These are phyloP conservation scores for Dentipellis fragilis DNA, from an alignment of 768 basidiomycete species.

Conservation along the genomic window DNA sequence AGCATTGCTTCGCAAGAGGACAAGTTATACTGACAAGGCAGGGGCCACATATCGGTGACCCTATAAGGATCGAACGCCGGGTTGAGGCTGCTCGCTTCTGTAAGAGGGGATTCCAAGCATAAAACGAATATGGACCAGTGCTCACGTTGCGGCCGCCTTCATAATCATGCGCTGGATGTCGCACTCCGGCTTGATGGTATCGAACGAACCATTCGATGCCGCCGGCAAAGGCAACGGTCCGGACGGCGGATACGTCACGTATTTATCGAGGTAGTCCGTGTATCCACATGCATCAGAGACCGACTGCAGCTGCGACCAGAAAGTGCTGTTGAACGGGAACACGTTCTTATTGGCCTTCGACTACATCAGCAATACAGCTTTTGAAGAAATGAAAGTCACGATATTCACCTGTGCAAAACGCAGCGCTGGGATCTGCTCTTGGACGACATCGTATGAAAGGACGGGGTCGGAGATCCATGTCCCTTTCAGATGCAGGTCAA, in stretches of 20 bases:
- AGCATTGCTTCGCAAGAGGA: too few species aligned
- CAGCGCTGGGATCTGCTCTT: constrained; percentile 61
- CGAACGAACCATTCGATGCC: constrained; percentile 16
- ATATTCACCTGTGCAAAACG: constrained; percentile 40
- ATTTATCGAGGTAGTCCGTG: constrained; percentile 24
- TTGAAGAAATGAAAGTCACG: too few species aligned
- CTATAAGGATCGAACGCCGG: constrained; percentile 49
- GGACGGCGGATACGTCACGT: constrained; percentile 25
- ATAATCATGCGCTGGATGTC: constrained; percentile 40
- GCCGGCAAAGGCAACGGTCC: constrained; percentile 20
- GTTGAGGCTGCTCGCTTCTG: constrained; percentile 30
- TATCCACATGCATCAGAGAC: constrained; percentile 24
- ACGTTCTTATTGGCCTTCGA: constrained; percentile 42
- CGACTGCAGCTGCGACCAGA: constrained; percentile 35
- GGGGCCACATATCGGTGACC: constrained; percentile 44
- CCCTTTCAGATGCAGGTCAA: constrained; percentile 53
- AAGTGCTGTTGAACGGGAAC: constrained; percentile 49
- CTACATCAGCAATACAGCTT: neutral
- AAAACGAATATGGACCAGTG: neutral
- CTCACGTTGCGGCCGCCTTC: constrained; percentile 37
- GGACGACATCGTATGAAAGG: constrained; percentile 54
- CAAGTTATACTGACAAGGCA: constrained; percentile 24
- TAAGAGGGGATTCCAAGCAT: neutral
- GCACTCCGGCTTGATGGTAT: constrained; percentile 26
- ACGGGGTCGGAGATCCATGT: constrained; percentile 56